Percentiles rank a stretch among this genome's conserved stretches.
These are phyloP conservation scores for Eremomyces bilateralis DNA, from an alignment of 495 filamentous ascomycete species.

Conservation along the genomic window DNA sequence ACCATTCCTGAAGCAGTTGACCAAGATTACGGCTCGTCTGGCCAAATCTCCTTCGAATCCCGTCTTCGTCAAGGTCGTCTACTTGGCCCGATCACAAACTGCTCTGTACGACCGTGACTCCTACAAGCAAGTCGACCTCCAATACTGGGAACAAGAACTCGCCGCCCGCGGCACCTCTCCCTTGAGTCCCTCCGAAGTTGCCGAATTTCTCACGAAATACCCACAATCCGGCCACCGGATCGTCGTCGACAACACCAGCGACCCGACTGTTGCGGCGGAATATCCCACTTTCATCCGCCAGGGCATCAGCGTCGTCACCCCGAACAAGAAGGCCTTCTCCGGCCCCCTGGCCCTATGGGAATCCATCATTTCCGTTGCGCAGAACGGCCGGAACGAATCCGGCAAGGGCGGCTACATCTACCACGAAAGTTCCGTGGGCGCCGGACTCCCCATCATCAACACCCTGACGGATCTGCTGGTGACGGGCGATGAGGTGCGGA, in stretches of 20 bases:
- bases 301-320: conserved; percentile 78
- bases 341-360: conserved; percentile 54
- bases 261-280: conserved; percentile 47
- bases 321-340: conserved; percentile 95
- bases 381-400: conserved; percentile 17
- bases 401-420: conserved; percentile 52
- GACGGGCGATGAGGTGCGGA: conserved; percentile 69
- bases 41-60: conserved; percentile 26
- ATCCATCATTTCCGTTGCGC: conserved; percentile 45
- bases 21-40: conserved; percentile 27
- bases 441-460: conserved; percentile 76
- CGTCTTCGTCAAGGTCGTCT: conserved; percentile 44
- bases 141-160: conserved; percentile 18
- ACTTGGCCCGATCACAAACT: conserved; percentile 63
- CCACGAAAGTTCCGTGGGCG: conserved; percentile 85
- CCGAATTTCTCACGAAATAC: conserved; percentile 43
- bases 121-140: conserved; percentile 23
- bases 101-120: conserved; percentile 42
- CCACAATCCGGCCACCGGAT: conserved; percentile 39
- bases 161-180: conserved; percentile 33
- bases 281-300: conserved; percentile 60
- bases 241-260: conserved; percentile 86
- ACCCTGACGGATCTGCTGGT: conserved; percentile 75
- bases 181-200: conserved; percentile 40
- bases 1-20: conserved; percentile 68